Base-by-base conservation (phyloP, 2,329 filamentous ascomycete species). In the Cladobotryum protrusum region DNA sequence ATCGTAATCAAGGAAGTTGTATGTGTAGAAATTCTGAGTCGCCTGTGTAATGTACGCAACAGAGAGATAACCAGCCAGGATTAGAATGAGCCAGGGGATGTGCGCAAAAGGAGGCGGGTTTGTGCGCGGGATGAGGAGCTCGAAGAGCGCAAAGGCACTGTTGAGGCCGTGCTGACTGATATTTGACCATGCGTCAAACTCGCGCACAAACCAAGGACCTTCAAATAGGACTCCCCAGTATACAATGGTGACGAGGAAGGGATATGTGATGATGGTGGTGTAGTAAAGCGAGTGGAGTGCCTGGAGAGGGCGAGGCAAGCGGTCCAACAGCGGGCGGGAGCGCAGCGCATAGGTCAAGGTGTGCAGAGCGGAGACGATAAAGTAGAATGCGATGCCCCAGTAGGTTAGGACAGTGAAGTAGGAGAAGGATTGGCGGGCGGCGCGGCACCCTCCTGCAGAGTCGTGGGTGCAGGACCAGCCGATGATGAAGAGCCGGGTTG, bases 361-460 rank as follows among this genome's bases (percentile, higher is more conserved):
- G 71, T 95, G 88, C 15, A 81, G 54, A 15, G 85, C 75, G 1
- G 85, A 75, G 60, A 84, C 71, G 50, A 83, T 73, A 64, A 85
- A 85, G 74, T 95, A 95, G 70, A 91, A 92, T 19, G 79, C 83
- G 34, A 92, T 70, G 2, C 87, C 87, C 87, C 87, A 93, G 75
- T 85, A 93, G 9, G 86, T 88, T 52, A 93, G 72, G 61, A 83
- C 75, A 24, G 89, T 95, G 72, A 95, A 95, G 74, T 82, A 95
- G 59, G 83, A 88, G 72, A 95, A 93, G 42, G 76, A 77, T 42
- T 73, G 67, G 47, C 73, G 70, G 20, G 79, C 77, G 1, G 60
- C 62, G 33, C 62, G 56, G 62, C 75, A 76, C 44, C 76, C 71
- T 53, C 70, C 71, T 11, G 62, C 57, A 1, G 54, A 46, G 33